Evolutionary conservation across 2,329 filamentous ascomycete genomes (phyloP), one percentile per base, ranked within the genome.

Genomic region (Graphilbum fragrans): DNA sequence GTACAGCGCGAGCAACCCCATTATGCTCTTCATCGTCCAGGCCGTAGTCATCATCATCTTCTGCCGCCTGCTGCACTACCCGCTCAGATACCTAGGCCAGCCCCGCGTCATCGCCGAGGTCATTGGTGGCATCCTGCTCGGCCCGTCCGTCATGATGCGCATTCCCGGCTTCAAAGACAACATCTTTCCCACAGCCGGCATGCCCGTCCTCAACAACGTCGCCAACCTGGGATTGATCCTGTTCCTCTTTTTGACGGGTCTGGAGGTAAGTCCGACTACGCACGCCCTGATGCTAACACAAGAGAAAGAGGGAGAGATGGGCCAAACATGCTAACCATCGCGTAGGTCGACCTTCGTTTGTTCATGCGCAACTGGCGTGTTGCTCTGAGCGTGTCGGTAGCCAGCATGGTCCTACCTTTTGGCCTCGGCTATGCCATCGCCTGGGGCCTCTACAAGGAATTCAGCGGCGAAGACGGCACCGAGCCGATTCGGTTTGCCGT

Each of bases 141-240:
- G 87, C 4, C 87, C 87, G 2, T 92, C 87, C 0, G 82, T 93
- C 19, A 82, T 94, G 77, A 86, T 86, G 54, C 78, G 82, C 40
- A 86, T 94, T 19, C 86, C 86, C 1, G 77, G 80, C 32, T 94
- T 94, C 63, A 69, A 75, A 39, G 61, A 67, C 3, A 68, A 80
- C 48, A 90, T 94, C 49, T 94, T 94, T 54, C 86, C 87, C 0
- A 55, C 65, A 0, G 73, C 64, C 1, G 87, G 85, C 2, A 83
- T 93, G 58, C 79, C 85, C 3, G 77, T 80, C 40, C 66, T 94
- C 38, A 80, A 66, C 51, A 72, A 88, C 41, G 83, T 86, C 35
- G 86, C 87, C 35, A 94, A 92, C 51, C 62, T 94, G 4, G 87
- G 87, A 6, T 65, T 94, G 40, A 74, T 93, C 14, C 68, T 94